Evolutionary conservation across 306 rosid genomes (phyloP).

Genomic region (Citrullus amarus): DNA sequence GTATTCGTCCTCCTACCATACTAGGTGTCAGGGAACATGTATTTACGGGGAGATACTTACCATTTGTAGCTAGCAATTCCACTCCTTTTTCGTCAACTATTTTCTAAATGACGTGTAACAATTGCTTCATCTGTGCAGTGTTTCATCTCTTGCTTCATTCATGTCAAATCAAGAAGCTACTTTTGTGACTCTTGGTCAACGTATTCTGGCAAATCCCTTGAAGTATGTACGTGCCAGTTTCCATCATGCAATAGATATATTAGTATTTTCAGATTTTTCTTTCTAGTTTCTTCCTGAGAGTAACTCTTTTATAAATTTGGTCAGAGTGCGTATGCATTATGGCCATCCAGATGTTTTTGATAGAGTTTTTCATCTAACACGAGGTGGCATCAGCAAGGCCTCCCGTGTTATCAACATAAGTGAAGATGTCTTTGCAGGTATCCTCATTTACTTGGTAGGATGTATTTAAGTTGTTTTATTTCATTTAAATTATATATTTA

Average conservation of each 20-base stretch:
- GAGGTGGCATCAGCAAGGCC: conserved; percentile 97
- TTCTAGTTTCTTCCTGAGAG: neutral
- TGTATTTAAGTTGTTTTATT: neutral
- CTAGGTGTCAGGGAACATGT: conserved; percentile 95
- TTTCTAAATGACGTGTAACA: neutral
- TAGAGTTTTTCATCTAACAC: conserved; percentile 81
- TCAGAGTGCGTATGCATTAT: conserved; percentile 93
- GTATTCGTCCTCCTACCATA: conserved; percentile 68
- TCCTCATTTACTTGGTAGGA: neutral
- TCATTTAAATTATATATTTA: neutral
- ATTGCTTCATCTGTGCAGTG: conserved; percentile 38
- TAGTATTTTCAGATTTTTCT: neutral
- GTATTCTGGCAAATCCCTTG: conserved; percentile 90
- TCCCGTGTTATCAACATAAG: conserved; percentile 88
- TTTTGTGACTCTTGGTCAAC: conserved; percentile 91
- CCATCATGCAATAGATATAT: conserved; percentile 6
- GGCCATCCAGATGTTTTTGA: conserved; percentile 99
- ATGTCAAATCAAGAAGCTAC: conserved; percentile 91
- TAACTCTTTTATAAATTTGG: conserved; percentile 12
- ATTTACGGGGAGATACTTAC: conserved; percentile 74
- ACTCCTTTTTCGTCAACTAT: neutral
- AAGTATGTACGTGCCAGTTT: conserved; percentile 35
- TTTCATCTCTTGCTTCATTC: conserved; percentile 82
- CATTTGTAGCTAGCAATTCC: neutral
- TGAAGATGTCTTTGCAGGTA: conserved; percentile 87